Conservation (phyloP, 1,284 basidiomycete genomes). For the Papiliotrema fonsecae region DNA sequence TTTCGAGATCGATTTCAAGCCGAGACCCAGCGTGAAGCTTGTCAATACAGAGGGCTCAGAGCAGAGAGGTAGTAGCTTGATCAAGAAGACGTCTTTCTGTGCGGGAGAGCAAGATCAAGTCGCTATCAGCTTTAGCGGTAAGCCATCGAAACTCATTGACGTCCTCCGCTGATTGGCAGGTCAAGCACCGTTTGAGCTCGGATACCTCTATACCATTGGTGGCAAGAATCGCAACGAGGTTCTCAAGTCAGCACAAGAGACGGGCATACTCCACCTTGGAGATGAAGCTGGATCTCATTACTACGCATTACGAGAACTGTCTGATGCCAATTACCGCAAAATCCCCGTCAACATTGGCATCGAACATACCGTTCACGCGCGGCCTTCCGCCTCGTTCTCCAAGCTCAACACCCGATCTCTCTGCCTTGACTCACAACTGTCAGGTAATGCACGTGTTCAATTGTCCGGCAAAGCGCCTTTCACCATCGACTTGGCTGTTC, state of each 20-base stretch:
- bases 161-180: conserved; percentile 49
- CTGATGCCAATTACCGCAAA: conserved; percentile 75
- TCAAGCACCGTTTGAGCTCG: conserved; percentile 77
- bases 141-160: conserved; percentile 25
- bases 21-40: conserved; percentile 54
- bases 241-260: conserved; percentile 79
- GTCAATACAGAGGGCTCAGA: conserved; percentile 48
- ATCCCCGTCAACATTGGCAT: conserved; percentile 55
- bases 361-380: conserved; percentile 72
- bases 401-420: conserved; percentile 63
- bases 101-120: conserved; percentile 73
- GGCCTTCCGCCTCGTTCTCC: conserved; percentile 72
- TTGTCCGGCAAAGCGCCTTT: conserved; percentile 86
- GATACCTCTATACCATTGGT: conserved; percentile 37
- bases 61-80: conserved; percentile 59
- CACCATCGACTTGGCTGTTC: conserved; percentile 64
- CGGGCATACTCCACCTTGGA: conserved; percentile 78
- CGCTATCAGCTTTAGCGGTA: conserved; percentile 71
- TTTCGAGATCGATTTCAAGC: conserved; percentile 59
- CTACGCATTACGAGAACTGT: conserved; percentile 83
- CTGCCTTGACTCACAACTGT: conserved; percentile 59
- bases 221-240: conserved; percentile 60
- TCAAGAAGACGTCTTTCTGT: conserved; percentile 69
- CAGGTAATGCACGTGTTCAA: conserved; percentile 58
- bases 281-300: conserved; percentile 72